Evolutionary conservation across 768 basidiomycete species (phyloP), one percentile per base, ranked within the genome.

Genomic region (Kwoniella botswanensis): DNA sequence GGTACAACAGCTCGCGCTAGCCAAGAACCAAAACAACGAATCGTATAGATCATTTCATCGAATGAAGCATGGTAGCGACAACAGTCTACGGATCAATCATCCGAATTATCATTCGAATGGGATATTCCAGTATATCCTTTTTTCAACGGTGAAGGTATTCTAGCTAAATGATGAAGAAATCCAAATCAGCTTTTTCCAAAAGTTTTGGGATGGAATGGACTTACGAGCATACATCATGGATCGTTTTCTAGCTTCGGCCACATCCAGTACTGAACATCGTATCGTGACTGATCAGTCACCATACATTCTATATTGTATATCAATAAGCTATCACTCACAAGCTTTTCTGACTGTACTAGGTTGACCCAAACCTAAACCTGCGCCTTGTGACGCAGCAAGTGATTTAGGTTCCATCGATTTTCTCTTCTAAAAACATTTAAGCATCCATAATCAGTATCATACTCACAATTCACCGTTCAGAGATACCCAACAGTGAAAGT

Each of bases 371-470:
- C 59, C 59, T 21, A 61, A 4, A 43, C 42, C 26, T 12, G 22
- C 7, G 5, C 53, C 55, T 44, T 70, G 68, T 10, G 63, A 46
- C 15, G 70, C 58, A 13, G 64, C 73, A 22, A 74, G 29, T 12
- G 69, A 58, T 65, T 79, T 71, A 0, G 79, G 81, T 72, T 84
- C 83, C 84, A 84, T 84, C 29, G 81, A 81, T 63, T 83, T 83
- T 52, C 84, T 65, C 42, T 80, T 61, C 83, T 84, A 67, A 50
- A 18, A 35, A 9, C 5, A 35, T 7, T 35, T 5, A 35, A 35
- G 35, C 35, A 35, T 35, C 35, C 35, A 4, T 35, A 35, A 35
- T 35, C 6, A 35, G 35, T 35, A 35, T 35, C 35, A 35, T 6
- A 4, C 35, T 35, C 35, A 9, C 7, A 35, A 35, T 1, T 35